Evolutionary conservation across 1,284 basidiomycete species (phyloP).

Genomic region (Cryptococcus sp.): DNA sequence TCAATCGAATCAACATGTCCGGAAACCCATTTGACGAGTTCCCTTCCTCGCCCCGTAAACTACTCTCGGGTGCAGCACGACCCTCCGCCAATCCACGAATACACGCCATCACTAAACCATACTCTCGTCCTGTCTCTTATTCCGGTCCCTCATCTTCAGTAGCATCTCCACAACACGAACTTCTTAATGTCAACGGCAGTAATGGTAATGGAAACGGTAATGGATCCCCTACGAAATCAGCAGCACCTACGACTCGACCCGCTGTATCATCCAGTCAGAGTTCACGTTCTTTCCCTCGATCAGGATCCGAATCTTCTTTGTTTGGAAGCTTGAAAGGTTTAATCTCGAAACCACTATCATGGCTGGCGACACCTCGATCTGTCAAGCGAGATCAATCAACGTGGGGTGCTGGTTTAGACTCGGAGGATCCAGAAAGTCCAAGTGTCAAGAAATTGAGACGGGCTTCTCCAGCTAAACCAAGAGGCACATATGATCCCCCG

Average conservation of each 20-base stretch:
- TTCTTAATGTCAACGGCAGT: neutral
- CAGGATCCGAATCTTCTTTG: slow-evolving; percentile 25
- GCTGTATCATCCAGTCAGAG: slow-evolving; percentile 5
- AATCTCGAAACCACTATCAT: slow-evolving; percentile 31
- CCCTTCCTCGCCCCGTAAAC: neutral
- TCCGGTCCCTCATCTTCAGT: slow-evolving; percentile 2
- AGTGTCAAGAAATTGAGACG: neutral
- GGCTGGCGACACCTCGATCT: slow-evolving; percentile 29
- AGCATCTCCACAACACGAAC: neutral
- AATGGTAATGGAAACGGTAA: neutral
- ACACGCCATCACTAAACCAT: slow-evolving; percentile 26
- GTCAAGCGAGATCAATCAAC: neutral
- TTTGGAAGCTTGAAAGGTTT: slow-evolving; percentile 30
- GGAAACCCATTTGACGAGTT: neutral
- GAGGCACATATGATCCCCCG: slow-evolving; percentile 18
- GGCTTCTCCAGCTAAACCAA: neutral
- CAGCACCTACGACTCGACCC: slow-evolving; percentile 9
- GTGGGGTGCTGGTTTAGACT: neutral
- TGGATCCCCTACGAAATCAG: slow-evolving; percentile 14
- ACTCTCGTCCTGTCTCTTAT: slow-evolving; percentile 20
- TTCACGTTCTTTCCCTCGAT: slow-evolving; percentile 14
- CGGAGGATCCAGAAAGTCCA: slow-evolving; percentile 1
- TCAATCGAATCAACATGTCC: neutral
- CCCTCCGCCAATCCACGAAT: slow-evolving; percentile 18
- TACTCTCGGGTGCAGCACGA: slow-evolving; percentile 2